Base-by-base conservation (phyloP, 2,329 filamentous ascomycete species). In the Waltergamsia citrina region DNA sequence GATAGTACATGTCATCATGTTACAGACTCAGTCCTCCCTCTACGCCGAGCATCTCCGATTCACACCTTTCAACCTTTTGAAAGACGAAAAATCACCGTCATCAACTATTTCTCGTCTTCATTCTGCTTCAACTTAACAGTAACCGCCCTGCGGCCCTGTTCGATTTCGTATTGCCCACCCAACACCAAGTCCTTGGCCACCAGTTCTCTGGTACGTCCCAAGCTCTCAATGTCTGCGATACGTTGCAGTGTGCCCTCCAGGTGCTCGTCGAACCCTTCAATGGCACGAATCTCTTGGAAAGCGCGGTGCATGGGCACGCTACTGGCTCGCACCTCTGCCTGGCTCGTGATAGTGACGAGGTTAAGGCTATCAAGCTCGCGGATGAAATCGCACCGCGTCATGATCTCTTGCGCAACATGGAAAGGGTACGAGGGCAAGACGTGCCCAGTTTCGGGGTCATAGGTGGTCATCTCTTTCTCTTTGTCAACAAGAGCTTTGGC, bases 301-400 rank as follows among this genome's bases (percentile, higher is more conserved):
- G 92, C 92, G 32, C 78, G 78, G 57, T 94, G 86, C 92, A 98
- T 98, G 3, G 92, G 92, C 18, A 98, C 90, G 2, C 81, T 90
- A 55, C 93, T 90, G 2, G 92, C 92, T 30, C 92, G 78, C 7
- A 98, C 92, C 54, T 83, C 81, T 12, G 88, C 86, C 26, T 74
- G 71, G 38, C 80, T 85, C 39, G 93, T 90, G 49, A 98, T 96
- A 41, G 85, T 92, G 60, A 96, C 95, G 38, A 98, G 75, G 53
- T 96, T 96, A 39, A 92, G 74, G 43, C 92, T 85, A 60, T 98
- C 92, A 52, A 96, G 88, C 39, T 78, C 71, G 44, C 92, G 79
- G 48, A 96, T 88, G 54, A 96, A 98, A 57, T 98, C 92, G 38
- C 86, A 81, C 34, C 92, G 74, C 11, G 92, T 96, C 90, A 95